phyloP scores from a whole-genome alignment of 2,329 filamentous ascomycete species.

The Aureobasidium zeae region DNA sequence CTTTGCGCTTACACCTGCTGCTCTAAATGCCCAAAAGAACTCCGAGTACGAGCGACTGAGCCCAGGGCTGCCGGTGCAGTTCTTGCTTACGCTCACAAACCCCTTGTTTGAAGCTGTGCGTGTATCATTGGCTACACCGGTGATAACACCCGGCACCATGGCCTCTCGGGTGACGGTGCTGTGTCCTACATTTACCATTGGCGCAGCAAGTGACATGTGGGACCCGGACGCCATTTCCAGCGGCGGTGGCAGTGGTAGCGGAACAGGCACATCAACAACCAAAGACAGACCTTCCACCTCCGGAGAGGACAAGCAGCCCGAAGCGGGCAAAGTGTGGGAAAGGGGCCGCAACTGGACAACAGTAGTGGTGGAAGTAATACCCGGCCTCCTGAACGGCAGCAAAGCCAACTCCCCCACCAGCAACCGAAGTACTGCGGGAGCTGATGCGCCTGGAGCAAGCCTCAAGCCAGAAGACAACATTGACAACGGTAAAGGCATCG shows the following conservation, averaged over 20 bases:
- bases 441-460: conserved; percentile 18
- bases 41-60: conserved; percentile 23
- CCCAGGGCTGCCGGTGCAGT: conserved; percentile 55
- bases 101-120: conserved; percentile 86
- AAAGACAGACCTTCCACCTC: conserved; percentile 9
- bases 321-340: conserved; percentile 95
- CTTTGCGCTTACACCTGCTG: conserved; percentile 32
- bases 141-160: conserved; percentile 66
- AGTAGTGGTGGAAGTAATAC: conserved; percentile 82
- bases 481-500: conserved; percentile 36
- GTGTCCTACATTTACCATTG: conserved; percentile 88
- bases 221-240: conserved; percentile 45
- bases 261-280: no score
- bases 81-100: conserved; percentile 83
- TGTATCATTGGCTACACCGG: conserved; percentile 77
- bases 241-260: no score
- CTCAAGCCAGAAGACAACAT: no score
- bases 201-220: conserved; percentile 87
- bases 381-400: conserved; percentile 37
- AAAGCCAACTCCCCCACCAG: no score
- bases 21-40: conserved; percentile 23
- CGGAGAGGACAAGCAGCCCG: conserved; percentile 53
- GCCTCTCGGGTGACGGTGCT: conserved; percentile 78
- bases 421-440: conserved; percentile 1
- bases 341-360: conserved; percentile 89